Base-by-base conservation (phyloP, 352 stramenopile species). In the Phytophthora meadii region DNA sequence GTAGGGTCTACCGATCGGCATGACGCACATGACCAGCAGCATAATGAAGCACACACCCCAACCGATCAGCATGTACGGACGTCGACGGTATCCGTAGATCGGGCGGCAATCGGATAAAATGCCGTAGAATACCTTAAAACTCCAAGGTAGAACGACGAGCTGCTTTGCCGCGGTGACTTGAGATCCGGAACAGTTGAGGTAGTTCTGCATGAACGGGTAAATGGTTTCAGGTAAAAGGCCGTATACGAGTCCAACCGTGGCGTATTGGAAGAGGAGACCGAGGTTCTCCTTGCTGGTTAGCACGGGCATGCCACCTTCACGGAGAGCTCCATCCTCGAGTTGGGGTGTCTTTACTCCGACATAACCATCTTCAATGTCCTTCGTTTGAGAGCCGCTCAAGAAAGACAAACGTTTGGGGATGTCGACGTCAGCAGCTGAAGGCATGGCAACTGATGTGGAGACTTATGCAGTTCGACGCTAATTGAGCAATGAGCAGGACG, bases 1-100 rank as follows among this genome's bases (percentile, higher is more conserved):
- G 66, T 87, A 90, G 14, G 81, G 81, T 36, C 65, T 56, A 4
- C 72, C 79, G 2, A 72, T 55, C 1, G 77, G 79, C n/a, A 69
- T 68, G n/a, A 49, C 55, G 14, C 65, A 70, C 74, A 88, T 87
- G 39, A 73, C 41, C 1, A 88, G 14, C 19, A 89, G 62, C 58
- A 81, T 76, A 22, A 68, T 42, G 32, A 82, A 45, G 42, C 70
- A 81, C 12, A 84, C 57, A 0, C 51, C 48, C 79, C 77, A 90
- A 3, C 81, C 81, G 50, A 90, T 49, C 0, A 87, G 12, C 75
- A 88, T 90, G 48, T 80, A 90, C n/a, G 81, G 76, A 14, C 79
- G 79, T 27, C 79, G 75, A 10, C 75, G 81, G 51, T 76, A 87
- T 25, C 81, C 79, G 15, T 24, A 75, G 37, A 90, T 75, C 10